Evolutionary conservation across 2,329 filamentous ascomycete genomes (phyloP), one percentile per base, ranked within the genome.

Genomic region (Sordariomycetes sp.): DNA sequence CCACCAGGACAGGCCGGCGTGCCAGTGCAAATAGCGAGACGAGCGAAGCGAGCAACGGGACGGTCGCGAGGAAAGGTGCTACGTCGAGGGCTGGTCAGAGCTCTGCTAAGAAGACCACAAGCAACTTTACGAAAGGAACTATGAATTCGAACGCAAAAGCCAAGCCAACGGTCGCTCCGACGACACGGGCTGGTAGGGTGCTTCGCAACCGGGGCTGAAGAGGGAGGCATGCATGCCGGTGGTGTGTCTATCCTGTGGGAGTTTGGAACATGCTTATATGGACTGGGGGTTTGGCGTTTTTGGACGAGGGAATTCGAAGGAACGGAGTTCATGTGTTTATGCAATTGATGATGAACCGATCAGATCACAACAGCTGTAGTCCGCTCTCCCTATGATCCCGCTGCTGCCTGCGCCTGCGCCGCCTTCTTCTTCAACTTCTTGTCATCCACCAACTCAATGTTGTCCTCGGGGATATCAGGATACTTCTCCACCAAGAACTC

Each of bases 391-490:
- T n/a, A n/a, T n/a, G n/a, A n/a, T n/a, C n/a, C n/a, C n/a, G n/a
- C n/a, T n/a, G n/a, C n/a, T n/a, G n/a, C 23, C 23, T 25, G 23
- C 23, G 23, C 23, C 23, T 25, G 23, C 15, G 44, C 42, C 3
- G 46, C 41, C 11, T 50, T 49, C 52, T 61, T 62, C 51, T 70
- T 77, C 66, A 94, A 94, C 75, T 92, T 92, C 76, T 94, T 95
- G 57, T 95, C 90, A 60, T 96, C 90, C 28, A 96, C 75, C 51
- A 88, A 64, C 63, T 96, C 90, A 47, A 96, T 82, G 61, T 98
- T 95, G 54, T 94, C 86, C 64, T 93, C 86, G 3, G 90, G 90
- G 47, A 98, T 83, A 43, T 87, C 76, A 58, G 82, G 82, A 60
- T 94, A 93, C 54, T 86, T 84, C 54, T 95, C 87, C 43, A 84